phyloP scores from a whole-genome alignment of 1,284 basidiomycete species.

The Blastosporella zonata region DNA sequence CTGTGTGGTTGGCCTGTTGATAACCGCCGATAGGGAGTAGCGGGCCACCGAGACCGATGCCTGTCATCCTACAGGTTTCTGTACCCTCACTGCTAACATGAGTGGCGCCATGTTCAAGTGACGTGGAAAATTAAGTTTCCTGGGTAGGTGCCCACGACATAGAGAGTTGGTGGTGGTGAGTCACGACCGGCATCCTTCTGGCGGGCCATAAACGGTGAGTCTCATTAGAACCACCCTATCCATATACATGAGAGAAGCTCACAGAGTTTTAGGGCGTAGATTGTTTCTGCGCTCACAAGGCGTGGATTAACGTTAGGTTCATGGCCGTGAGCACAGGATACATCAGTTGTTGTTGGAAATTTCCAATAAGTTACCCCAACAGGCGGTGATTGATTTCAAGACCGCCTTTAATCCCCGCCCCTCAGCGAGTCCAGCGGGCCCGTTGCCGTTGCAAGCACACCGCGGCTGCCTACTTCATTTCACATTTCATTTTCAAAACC shows the following conservation, averaged over 20 bases:
- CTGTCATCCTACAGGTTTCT: background rate
- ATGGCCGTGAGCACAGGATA: background rate
- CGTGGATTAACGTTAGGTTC: background rate
- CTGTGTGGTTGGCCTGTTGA: constrained; percentile 1
- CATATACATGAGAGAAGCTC: background rate
- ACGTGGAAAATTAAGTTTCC: background rate
- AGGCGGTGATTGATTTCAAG: constrained; percentile 8
- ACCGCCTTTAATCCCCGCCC: constrained; percentile 7
- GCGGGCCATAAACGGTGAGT: background rate
- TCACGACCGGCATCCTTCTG: background rate
- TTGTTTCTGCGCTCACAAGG: background rate
- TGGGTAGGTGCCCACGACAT: background rate
- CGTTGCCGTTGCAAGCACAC: background rate
- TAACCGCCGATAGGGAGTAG: constrained; percentile 5
- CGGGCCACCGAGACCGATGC: background rate
- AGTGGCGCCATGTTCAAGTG: background rate
- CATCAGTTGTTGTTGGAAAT: background rate
- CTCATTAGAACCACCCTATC: background rate
- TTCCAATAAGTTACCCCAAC: background rate
- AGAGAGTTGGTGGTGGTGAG: background rate
- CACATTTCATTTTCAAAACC: background rate
- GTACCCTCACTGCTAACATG: background rate
- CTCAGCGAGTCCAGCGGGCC: background rate
- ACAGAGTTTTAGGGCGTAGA: background rate
- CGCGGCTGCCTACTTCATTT: background rate